phyloP scores from a whole-genome alignment of 164 flowering plant genomes.

The Liriodendron chinense region DNA sequence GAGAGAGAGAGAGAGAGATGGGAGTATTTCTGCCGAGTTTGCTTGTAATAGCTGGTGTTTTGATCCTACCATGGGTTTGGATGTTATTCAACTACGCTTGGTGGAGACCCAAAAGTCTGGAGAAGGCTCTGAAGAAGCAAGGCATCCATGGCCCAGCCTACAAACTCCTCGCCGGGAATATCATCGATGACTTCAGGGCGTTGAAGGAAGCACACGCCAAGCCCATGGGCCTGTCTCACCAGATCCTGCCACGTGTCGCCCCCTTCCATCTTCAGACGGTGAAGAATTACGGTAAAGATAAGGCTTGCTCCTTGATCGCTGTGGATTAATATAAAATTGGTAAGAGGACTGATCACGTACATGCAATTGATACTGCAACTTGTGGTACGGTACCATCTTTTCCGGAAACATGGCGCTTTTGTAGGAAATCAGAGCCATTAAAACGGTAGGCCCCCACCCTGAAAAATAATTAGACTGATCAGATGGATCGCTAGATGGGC shows the following conservation, averaged over 20 bases:
- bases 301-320: no score
- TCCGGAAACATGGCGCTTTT: no score
- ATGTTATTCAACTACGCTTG: background rate
- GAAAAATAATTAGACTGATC: no score
- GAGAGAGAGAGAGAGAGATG: slow-evolving; percentile 10
- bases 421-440: no score
- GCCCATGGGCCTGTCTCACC: slow-evolving; percentile 13
- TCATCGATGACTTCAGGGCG: background rate
- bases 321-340: no score
- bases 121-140: slow-evolving; percentile 5
- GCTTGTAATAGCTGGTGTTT: background rate
- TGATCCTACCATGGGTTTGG: background rate
- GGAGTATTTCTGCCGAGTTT: background rate
- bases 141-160: slow-evolving; percentile 15
- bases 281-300: slow-evolving; percentile 19
- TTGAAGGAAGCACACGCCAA: slow-evolving; percentile 2
- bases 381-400: no score
- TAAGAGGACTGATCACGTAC: no score
- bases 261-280: slow-evolving; percentile 9
- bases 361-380: no score
- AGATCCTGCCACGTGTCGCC: slow-evolving; percentile 11
- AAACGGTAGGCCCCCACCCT: no score
- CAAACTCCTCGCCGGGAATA: slow-evolving; percentile 2
- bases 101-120: background rate
- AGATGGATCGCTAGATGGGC: no score